Conservation (phyloP, 2,329 filamentous ascomycete genomes). For the Akanthomyces dipterigenus region DNA sequence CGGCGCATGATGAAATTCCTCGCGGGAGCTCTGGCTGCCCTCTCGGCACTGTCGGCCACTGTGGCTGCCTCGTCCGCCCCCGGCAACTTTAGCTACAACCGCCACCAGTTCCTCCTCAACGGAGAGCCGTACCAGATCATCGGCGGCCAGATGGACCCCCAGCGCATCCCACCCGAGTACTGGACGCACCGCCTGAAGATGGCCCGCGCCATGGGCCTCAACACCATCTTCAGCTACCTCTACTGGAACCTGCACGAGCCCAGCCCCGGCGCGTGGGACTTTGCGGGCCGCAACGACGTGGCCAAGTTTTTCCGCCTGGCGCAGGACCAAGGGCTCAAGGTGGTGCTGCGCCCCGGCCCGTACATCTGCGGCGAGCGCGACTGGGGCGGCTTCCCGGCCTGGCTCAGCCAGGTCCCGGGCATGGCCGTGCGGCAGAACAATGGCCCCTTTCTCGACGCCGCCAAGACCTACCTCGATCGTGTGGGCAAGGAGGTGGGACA, state of each 20-base stretch:
- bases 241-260: slow-evolving; percentile 45
- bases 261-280: slow-evolving; percentile 30
- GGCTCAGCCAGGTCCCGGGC: slow-evolving; percentile 34
- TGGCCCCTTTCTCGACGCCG: slow-evolving; percentile 30
- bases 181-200: slow-evolving; percentile 59
- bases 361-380: slow-evolving; percentile 44
- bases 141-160: slow-evolving; percentile 44
- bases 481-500: slow-evolving; percentile 29
- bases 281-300: slow-evolving; percentile 34
- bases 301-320: slow-evolving; percentile 37
- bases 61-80: neutral
- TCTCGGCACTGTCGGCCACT: neutral
- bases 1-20: slow-evolving; percentile 1
- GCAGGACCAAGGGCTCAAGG: slow-evolving; percentile 35
- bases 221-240: slow-evolving; percentile 52
- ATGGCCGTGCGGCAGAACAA: slow-evolving; percentile 36
- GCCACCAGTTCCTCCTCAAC: slow-evolving; percentile 32
- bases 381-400: slow-evolving; percentile 42
- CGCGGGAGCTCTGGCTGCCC: neutral
- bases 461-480: slow-evolving; percentile 31
- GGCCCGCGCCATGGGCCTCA: slow-evolving; percentile 75
- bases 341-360: slow-evolving; percentile 39
- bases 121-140: slow-evolving; percentile 35
- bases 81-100: slow-evolving; percentile 32
- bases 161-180: slow-evolving; percentile 39